These are phyloP conservation scores for Fusarium sp. DNA, from an alignment of 2,329 filamentous ascomycete genomes.

Conservation along the genomic window DNA sequence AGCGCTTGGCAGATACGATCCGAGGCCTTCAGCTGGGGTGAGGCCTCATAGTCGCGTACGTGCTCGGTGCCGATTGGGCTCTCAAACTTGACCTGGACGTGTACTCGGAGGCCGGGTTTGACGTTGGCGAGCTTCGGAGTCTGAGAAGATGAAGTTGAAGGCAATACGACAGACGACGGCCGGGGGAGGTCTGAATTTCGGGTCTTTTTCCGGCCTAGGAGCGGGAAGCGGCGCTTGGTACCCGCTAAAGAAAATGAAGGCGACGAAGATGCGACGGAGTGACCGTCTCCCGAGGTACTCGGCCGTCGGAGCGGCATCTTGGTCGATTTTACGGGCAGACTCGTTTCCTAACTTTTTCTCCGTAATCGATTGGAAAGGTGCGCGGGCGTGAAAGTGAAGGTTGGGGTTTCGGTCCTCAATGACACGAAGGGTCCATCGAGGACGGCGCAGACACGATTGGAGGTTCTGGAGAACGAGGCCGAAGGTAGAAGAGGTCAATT, in stretches of 20 bases:
- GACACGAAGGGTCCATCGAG: conserved; percentile 35
- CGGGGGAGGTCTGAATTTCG: conserved; percentile 37
- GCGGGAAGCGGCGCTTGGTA: conserved; percentile 48
- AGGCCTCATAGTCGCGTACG: conserved; percentile 60
- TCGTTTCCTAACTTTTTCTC: conserved; percentile 6
- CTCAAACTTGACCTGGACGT: conserved; percentile 60
- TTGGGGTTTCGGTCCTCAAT: conserved; percentile 27
- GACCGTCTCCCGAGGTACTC: conserved; percentile 41
- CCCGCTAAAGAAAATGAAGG: conserved; percentile 40
- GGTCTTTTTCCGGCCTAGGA: conserved; percentile 45
- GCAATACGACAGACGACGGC: conserved; percentile 33
- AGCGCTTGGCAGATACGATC: conserved; percentile 62
- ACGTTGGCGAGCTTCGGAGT: conserved; percentile 26
- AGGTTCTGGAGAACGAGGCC: conserved; percentile 4
- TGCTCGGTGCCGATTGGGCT: conserved; percentile 59
- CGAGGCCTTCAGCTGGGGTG: conserved; percentile 56
- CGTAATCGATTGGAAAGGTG: neutral
- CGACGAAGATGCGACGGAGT: conserved; percentile 38
- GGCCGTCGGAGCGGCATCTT: conserved; percentile 45
- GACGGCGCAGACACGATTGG: conserved; percentile 8
- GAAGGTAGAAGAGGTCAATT: conserved; percentile 2
- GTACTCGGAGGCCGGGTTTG: conserved; percentile 52
- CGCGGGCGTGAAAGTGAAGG: conserved; percentile 10
- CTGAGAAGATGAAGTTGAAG: conserved; percentile 17
- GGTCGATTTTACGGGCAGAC: conserved; percentile 12